Percentiles rank a stretch among this genome's conserved stretches.
These are phyloP conservation scores for Psilocybe azurescens DNA, from an alignment of 768 basidiomycete genomes.

Conservation along the genomic window DNA sequence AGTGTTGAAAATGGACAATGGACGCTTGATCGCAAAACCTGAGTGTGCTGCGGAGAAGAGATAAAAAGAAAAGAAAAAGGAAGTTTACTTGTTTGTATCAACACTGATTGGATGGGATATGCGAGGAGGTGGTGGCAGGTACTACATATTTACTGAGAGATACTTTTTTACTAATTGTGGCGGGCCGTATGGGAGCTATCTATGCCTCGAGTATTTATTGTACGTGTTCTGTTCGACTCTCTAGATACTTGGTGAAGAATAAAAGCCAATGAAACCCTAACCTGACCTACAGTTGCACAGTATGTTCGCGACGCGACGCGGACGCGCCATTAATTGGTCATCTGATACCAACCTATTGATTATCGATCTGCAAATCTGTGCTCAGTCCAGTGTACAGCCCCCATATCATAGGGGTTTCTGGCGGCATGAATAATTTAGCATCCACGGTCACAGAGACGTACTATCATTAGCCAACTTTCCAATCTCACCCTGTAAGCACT, in stretches of 20 bases:
- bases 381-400: neutral
- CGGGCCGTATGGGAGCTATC: neutral
- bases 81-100: slow-evolving; percentile 2
- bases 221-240: neutral
- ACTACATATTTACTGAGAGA: neutral
- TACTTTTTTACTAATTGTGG: neutral
- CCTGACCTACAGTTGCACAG: neutral
- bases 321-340: slow-evolving; percentile 9
- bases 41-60: neutral
- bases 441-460: neutral
- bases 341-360: slow-evolving; percentile 8
- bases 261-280: neutral
- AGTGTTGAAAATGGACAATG: slow-evolving; percentile 43
- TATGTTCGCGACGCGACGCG: slow-evolving; percentile 4
- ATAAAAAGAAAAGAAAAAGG: neutral
- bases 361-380: neutral
- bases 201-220: slow-evolving; percentile 5
- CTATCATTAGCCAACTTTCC: neutral
- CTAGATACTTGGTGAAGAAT: neutral
- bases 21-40: neutral
- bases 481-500: neutral
- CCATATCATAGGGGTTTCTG: neutral
- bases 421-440: neutral
- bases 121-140: neutral
- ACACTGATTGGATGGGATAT: neutral